Percentiles rank a stretch among this genome's conserved stretches.
Conservation (phyloP, 495 filamentous ascomycete species). For the Penicillium fimorum region DNA sequence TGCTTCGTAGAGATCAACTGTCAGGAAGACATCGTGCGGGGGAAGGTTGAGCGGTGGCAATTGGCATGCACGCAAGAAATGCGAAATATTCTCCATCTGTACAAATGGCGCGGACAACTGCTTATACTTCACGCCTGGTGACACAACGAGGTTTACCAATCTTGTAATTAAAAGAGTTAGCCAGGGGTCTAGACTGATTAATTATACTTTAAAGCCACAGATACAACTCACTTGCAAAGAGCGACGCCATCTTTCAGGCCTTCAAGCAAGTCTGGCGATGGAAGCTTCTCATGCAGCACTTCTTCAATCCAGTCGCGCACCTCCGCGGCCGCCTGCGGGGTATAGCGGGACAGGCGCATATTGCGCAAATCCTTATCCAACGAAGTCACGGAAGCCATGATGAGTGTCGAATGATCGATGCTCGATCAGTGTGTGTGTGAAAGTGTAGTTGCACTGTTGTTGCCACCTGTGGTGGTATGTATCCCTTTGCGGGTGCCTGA, state of each 20-base stretch:
- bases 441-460: constrained; percentile 7
- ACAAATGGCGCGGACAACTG: constrained; percentile 92
- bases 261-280: constrained; percentile 75
- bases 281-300: constrained; percentile 68
- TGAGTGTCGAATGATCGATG: constrained; percentile 13
- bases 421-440: not conserved
- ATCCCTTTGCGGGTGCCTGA: constrained; percentile 30
- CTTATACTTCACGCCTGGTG: constrained; percentile 76
- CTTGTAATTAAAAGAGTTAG: constrained; percentile 45
- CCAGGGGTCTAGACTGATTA: constrained; percentile 2
- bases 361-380: constrained; percentile 94
- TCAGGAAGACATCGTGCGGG: constrained; percentile 93
- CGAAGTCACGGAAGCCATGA: constrained; percentile 92
- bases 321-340: constrained; percentile 85
- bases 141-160: constrained; percentile 78
- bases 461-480: constrained; percentile 10
- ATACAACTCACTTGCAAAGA: constrained; percentile 75
- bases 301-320: constrained; percentile 84
- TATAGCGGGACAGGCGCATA: constrained; percentile 90
- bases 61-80: constrained; percentile 88
- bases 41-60: constrained; percentile 79
- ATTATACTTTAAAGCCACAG: not conserved
- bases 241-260: constrained; percentile 83
- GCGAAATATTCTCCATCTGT: constrained; percentile 99
- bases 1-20: constrained; percentile 92